These are phyloP conservation scores for Besnoitia besnoiti DNA, from an alignment of 169 alveolate genomes.

Conservation along the genomic window DNA sequence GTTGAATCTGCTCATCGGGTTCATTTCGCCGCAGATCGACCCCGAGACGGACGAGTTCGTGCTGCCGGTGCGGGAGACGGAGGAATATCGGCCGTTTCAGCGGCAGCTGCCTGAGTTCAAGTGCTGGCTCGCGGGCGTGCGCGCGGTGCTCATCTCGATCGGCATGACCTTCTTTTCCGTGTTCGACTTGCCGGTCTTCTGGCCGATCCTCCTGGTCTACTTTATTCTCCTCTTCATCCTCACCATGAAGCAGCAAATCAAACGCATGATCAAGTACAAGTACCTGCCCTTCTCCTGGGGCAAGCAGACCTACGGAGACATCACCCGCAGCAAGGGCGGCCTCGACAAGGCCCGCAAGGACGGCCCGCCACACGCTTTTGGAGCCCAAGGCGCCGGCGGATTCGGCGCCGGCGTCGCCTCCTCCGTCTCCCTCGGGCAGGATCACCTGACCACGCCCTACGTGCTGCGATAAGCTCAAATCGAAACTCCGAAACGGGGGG, in stretches of 20 bases:
- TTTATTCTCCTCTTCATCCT: slow-evolving; percentile 83
- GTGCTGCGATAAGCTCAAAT: slow-evolving; percentile 54
- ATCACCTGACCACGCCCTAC: slow-evolving; percentile 66
- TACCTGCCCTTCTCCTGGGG: slow-evolving; percentile 84
- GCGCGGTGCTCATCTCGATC: slow-evolving; percentile 75
- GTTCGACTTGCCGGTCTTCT: slow-evolving; percentile 86
- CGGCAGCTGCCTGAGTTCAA: slow-evolving; percentile 85
- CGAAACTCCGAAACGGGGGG: not conserved
- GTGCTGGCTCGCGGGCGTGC: slow-evolving; percentile 80
- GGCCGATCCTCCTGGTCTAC: slow-evolving; percentile 88
- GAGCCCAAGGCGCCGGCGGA: not conserved
- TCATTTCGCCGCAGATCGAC: slow-evolving; percentile 86
- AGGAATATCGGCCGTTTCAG: slow-evolving; percentile 85
- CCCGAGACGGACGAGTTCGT: slow-evolving; percentile 86
- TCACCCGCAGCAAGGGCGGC: slow-evolving; percentile 75
- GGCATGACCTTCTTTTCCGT: slow-evolving; percentile 74
- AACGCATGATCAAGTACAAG: slow-evolving; percentile 77
- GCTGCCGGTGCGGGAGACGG: slow-evolving; percentile 80
- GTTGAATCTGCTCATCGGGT: slow-evolving; percentile 83
- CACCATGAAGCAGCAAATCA: slow-evolving; percentile 86
- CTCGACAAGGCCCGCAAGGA: not conserved
- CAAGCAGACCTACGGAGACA: slow-evolving; percentile 80
- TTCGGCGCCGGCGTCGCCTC: not conserved
- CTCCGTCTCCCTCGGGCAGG: slow-evolving; percentile 47
- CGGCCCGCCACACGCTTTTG: not conserved